Percentiles rank a stretch among this genome's conserved stretches.
These are phyloP conservation scores for Butyriboletus loyo DNA, from an alignment of 768 basidiomycete genomes.

Conservation along the genomic window DNA sequence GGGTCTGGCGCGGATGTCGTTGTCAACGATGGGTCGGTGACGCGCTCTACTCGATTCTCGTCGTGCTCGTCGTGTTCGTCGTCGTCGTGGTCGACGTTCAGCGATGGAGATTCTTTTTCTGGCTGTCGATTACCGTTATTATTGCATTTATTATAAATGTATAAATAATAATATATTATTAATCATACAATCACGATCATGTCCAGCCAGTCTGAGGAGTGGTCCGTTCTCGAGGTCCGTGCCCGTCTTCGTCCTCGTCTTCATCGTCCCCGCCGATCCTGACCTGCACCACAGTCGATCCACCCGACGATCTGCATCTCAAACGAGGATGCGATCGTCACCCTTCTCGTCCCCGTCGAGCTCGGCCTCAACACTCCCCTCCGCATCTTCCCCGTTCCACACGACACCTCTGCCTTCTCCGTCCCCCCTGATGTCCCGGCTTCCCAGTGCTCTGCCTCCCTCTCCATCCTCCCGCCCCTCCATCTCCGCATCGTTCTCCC, in stretches of 20 bases:
- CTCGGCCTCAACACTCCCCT: conserved; percentile 44
- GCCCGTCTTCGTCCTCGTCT: neutral
- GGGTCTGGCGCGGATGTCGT: conserved; percentile 1
- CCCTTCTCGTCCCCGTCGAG: conserved; percentile 61
- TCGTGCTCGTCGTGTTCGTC: conserved; percentile 14
- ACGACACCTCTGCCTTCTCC: conserved; percentile 1
- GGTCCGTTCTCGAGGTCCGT: conserved; percentile 28
- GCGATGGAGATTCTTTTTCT: conserved; percentile 19
- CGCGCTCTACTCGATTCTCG: conserved; percentile 18
- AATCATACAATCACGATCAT: conserved; percentile 3
- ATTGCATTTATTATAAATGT: conserved; percentile 1
- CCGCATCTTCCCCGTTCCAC: conserved; percentile 26
- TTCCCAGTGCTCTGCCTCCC: conserved; percentile 18
- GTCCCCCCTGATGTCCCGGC: neutral
- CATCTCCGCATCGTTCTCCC: conserved; percentile 55
- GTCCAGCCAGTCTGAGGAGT: conserved; percentile 11
- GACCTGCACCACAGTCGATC: conserved; percentile 52
- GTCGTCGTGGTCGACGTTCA: conserved; percentile 22
- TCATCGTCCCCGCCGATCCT: conserved; percentile 3
- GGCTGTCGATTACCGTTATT: conserved; percentile 5
- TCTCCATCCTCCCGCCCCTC: conserved; percentile 62
- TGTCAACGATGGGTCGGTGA: conserved; percentile 10
- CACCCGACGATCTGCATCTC: conserved; percentile 66
- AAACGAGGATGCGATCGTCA: conserved; percentile 31
- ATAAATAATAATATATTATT: conserved; percentile 3